Conservation (phyloP, 2,329 filamentous ascomycete genomes). For the Cladosporium sp. region DNA sequence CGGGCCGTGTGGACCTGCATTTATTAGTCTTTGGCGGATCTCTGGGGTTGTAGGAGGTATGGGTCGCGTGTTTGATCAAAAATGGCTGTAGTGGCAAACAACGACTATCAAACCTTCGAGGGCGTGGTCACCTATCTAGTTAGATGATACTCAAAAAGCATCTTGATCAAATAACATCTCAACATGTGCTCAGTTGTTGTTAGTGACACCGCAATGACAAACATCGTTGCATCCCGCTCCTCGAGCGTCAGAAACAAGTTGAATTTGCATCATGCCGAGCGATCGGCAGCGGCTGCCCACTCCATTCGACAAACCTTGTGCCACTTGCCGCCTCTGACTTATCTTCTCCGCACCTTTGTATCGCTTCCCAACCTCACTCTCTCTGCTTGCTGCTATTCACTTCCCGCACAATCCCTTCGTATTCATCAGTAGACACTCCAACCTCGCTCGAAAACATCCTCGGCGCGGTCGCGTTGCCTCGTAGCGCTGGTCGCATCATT, state of each 20-base stretch:
- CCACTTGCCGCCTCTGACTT: not conserved
- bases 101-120: not conserved
- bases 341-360: constrained; percentile 5
- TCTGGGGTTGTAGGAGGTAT: not conserved
- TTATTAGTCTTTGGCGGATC: not conserved
- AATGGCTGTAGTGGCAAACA: not conserved
- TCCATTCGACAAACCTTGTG: constrained; percentile 7
- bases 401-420: not conserved
- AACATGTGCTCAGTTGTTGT: not conserved
- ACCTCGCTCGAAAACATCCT: not conserved
- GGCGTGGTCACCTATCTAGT: not conserved
- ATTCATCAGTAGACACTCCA: not conserved
- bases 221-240: not conserved
- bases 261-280: constrained; percentile 14
- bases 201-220: not conserved
- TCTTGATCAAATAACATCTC: not conserved
- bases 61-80: not conserved
- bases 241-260: not conserved
- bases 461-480: not conserved
- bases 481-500: constrained; percentile 6
- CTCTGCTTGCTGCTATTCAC: not conserved
- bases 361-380: constrained; percentile 6
- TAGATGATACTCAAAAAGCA: not conserved
- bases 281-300: constrained; percentile 15
- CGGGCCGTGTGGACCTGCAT: constrained; percentile 12